phyloP scores from a whole-genome alignment of 495 filamentous ascomycete genomes.

The Aspergillus affinis region DNA sequence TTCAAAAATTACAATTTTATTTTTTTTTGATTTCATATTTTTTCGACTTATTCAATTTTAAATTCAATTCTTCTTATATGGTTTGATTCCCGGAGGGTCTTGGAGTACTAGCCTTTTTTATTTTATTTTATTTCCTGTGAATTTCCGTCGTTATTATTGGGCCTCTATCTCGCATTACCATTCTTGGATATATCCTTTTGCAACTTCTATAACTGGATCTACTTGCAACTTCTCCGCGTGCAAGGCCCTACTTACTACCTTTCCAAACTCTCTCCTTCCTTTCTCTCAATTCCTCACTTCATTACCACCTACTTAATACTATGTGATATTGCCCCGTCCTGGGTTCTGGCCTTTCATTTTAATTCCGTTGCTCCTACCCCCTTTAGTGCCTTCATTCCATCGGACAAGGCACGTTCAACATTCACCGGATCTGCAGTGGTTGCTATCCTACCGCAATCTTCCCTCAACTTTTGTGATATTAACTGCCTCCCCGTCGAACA shows the following conservation, averaged over 20 bases:
- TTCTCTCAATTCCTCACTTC: conserved; percentile 14
- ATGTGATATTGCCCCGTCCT: conserved; percentile 17
- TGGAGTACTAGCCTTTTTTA: conserved; percentile 14
- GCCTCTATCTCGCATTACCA: conserved; percentile 22
- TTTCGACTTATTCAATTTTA: background rate
- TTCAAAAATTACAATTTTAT: conserved; percentile 16
- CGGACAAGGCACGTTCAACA: conserved; percentile 28
- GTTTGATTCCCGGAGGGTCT: conserved; percentile 12
- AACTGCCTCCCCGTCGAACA: background rate
- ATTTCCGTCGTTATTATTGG: conserved; percentile 17
- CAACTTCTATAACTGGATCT: conserved; percentile 25
- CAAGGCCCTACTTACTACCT: conserved; percentile 12
- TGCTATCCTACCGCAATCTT: conserved; percentile 17
- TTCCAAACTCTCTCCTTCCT: conserved; percentile 19
- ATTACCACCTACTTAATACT: conserved; percentile 6
- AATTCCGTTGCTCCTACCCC: conserved; percentile 15
- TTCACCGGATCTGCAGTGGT: conserved; percentile 24
- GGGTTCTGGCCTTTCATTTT: conserved; percentile 20
- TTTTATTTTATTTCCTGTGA: conserved; percentile 22
- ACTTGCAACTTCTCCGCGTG: conserved; percentile 19
- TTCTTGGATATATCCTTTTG: conserved; percentile 20
- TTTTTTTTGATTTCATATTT: conserved; percentile 16
- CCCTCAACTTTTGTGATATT: background rate
- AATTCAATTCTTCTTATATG: conserved; percentile 5
- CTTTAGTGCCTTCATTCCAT: conserved; percentile 41